phyloP scores from a whole-genome alignment of 1,284 basidiomycete genomes.

The Amylostereum areolatum region DNA sequence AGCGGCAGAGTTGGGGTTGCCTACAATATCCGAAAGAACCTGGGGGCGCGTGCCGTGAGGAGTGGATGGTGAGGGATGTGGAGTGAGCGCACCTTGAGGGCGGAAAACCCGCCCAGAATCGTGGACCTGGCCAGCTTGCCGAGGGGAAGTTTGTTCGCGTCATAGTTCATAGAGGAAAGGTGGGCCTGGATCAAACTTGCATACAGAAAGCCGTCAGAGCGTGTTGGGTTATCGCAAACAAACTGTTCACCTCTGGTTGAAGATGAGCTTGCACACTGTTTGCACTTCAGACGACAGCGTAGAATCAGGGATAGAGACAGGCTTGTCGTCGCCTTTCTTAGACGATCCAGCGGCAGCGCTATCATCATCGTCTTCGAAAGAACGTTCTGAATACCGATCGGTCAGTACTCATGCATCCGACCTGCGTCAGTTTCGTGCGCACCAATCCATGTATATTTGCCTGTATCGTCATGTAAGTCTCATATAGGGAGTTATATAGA shows the following conservation, averaged over 20 bases:
- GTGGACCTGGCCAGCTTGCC: constrained; percentile 54
- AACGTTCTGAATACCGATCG: constrained; percentile 33
- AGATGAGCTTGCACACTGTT: constrained; percentile 51
- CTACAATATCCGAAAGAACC: constrained; percentile 49
- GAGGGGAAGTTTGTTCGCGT: constrained; percentile 62
- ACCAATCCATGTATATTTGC: constrained; percentile 61
- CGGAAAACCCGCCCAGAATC: constrained; percentile 51
- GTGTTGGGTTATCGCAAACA: neutral
- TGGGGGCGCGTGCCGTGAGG: constrained; percentile 15
- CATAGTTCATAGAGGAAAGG: constrained; percentile 65
- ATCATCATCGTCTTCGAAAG: constrained; percentile 42
- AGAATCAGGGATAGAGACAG: constrained; percentile 41
- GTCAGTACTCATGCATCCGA: neutral
- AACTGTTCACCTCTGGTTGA: constrained; percentile 38
- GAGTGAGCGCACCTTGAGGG: constrained; percentile 39
- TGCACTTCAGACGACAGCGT: constrained; percentile 41
- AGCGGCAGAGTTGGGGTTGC: constrained; percentile 35
- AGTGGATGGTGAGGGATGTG: no score
- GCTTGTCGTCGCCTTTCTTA: constrained; percentile 32
- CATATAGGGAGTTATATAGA: no score
- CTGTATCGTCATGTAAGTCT: no score
- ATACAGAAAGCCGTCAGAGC: constrained; percentile 1
- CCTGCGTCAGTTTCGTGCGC: constrained; percentile 14
- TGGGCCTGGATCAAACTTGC: constrained; percentile 53
- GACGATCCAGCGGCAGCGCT: constrained; percentile 29